Base-by-base conservation (phyloP, 768 basidiomycete species). In the Lactarius trivialis region DNA sequence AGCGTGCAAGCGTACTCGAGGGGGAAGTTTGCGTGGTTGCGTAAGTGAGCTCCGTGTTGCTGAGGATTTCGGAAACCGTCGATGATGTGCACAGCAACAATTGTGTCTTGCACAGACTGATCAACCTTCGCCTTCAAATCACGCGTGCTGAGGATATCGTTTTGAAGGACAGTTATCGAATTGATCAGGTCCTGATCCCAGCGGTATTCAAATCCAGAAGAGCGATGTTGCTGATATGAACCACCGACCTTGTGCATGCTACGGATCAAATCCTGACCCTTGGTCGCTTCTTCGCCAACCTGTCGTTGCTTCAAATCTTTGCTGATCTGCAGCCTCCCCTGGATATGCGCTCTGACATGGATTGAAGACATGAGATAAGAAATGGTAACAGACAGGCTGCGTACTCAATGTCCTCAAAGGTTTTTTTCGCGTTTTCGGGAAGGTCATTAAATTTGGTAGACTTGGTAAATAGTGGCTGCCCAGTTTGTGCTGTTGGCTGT, bases 381-480 rank as follows among this genome's bases (percentile, higher is more conserved):
- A 30, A 19, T 60, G 17, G 19, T 39, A 37, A 55, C 48, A 34
- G 24, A 19, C 53, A 41, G 37, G 7, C 5, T 32, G 68, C 84
- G 61, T 66, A 92, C 91, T 93, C 91, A 48, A 93, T 81, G 41
- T 72, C 71, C 69, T 91, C 91, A 19, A 93, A 76, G 4, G 73
- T 76, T 64, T 74, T 83, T 73, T 84, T 88, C 24, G 85, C 64
- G 2, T 83, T 78, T 55, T 92, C 89, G 1, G 88, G 85, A 4
- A 92, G 73, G 70, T 93, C 91, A 58, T 92, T 93, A 73, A 91
- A 93, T 70, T 90, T 92, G 0, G 89, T 89, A 0, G 78, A 76
- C 60, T 76, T 80, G 32, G 76, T 76, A 67, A 85, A 81, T 7
- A 76, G 75, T 11, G 79, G 77, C 32, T 71, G 67, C 32, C 68